phyloP scores from a whole-genome alignment of 441 rosid genomes.

The Gossypium gossypioides region DNA sequence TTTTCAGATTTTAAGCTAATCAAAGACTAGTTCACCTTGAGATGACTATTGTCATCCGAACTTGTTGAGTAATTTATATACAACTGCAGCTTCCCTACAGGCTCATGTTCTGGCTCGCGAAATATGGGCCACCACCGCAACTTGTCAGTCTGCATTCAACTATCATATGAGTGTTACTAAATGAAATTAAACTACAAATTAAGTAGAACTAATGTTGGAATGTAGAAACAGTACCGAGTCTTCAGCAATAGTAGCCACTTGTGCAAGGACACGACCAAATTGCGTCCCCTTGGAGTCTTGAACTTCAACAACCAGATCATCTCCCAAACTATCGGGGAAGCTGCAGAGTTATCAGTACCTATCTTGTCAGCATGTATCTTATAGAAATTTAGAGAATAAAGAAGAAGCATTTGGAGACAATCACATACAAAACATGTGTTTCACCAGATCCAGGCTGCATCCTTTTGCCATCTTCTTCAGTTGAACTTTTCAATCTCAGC shows the following conservation, averaged over 20 bases:
- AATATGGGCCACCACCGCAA: conserved; percentile 93
- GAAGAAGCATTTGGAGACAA: conserved; percentile 13
- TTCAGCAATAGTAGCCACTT: conserved; percentile 74
- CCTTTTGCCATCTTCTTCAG: conserved; percentile 64
- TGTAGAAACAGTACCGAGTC: conserved; percentile 47
- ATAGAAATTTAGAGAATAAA: conserved; percentile 9
- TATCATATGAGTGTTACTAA: conserved; percentile 24
- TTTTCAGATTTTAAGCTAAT: conserved; percentile 1
- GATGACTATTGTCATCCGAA: conserved; percentile 67
- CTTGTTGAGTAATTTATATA: conserved; percentile 72
- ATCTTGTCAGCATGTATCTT: conserved; percentile 14
- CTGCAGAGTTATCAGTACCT: conserved; percentile 44
- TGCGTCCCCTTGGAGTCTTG: conserved; percentile 76
- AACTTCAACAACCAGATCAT: conserved; percentile 84
- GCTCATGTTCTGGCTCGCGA: conserved; percentile 90
- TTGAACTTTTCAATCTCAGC: conserved; percentile 70
- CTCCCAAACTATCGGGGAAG: conserved; percentile 93
- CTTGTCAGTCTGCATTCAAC: conserved; percentile 67
- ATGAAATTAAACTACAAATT: conserved; percentile 8
- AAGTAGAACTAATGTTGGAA: conserved; percentile 6
- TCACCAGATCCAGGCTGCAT: conserved; percentile 98
- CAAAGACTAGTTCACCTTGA: conserved; percentile 47
- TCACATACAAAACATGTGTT: conserved; percentile 79
- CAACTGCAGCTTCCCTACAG: conserved; percentile 79
- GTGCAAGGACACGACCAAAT: conserved; percentile 87